A percentile compares a stretch with the other conserved stretches of the same genome.
phyloP scores from a whole-genome alignment of 257 asterid genomes.

The Dorcoceras hygrometricum region DNA sequence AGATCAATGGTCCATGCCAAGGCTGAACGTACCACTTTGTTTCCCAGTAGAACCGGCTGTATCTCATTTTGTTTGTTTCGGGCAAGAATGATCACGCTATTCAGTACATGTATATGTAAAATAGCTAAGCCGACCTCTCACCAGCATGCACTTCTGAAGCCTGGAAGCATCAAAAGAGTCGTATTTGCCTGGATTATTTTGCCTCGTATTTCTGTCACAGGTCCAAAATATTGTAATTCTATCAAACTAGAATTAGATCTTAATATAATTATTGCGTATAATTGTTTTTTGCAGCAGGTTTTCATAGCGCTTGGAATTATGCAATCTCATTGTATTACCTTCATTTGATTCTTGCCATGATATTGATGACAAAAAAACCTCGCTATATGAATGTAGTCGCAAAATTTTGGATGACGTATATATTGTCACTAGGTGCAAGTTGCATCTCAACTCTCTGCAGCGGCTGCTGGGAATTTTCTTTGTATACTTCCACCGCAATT shows the following conservation, averaged over 20 bases:
- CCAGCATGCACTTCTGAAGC: constrained; percentile 26
- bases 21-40: not conserved
- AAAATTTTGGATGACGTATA: not conserved
- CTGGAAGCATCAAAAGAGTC: constrained; percentile 32
- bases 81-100: constrained; percentile 15
- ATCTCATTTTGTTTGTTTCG: constrained; percentile 10
- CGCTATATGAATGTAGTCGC: not conserved
- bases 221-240: constrained; percentile 37
- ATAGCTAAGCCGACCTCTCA: constrained; percentile 33
- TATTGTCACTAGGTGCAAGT: not conserved
- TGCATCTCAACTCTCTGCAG: not conserved
- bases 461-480: not conserved
- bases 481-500: not conserved
- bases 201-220: constrained; percentile 21
- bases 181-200: constrained; percentile 25
- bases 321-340: not conserved
- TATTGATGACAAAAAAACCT: not conserved
- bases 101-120: constrained; percentile 37
- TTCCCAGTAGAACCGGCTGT: constrained; percentile 21
- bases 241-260: constrained; percentile 45
- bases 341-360: not conserved
- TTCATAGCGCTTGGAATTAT: not conserved
- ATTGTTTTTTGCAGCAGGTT: not conserved
- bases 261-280: constrained; percentile 1
- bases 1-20: constrained; percentile 27